Evolutionary conservation across 441 rosid genomes (phyloP), one percentile per base, ranked within the genome.

Genomic region (Biscutella auriculata): DNA sequence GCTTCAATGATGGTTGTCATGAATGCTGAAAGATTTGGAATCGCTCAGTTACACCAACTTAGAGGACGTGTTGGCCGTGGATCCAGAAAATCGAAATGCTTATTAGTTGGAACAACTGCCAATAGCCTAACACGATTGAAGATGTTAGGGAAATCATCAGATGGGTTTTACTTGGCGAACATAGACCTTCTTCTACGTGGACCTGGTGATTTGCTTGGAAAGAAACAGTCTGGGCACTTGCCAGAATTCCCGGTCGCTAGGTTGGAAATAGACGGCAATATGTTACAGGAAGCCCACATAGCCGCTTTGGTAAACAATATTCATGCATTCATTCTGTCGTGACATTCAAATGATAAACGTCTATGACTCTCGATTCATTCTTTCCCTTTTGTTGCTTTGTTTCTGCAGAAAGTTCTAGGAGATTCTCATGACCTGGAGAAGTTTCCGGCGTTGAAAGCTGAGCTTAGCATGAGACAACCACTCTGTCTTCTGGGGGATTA

Each of bases 1-100:
- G 98, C 95, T 19, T 84, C 95, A 30, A 80, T 88, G 97, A 88
- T 93, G 95, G 84, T 93, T 68, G 97, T 87, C 46, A 84, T 88
- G 97, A 92, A 92, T 57, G 90, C 98, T 29, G 98, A 92, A 80
- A 77, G 98, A 68, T 92, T 82, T 65, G 98, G 95, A 62, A 80
- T 92, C 26, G 89, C 96, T 66, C 97, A 92, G 71, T 64, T 92
- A 55, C 98, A 92, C 76, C 95, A 83, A 72, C 95, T 88, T 39
- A 74, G 98, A 67, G 97, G 95, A 69, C 81, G 90, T 49, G 95
- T 92, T 70, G 92, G 95, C 11, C 84, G 87, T 30, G 95, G 95
- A 44, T 36, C 67, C 11, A 78, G 86, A 59, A 75, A 88, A 68
- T 86, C 97, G 14, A 84, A 79, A 69, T 88, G 97, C 66, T 45